Evolutionary conservation across 495 filamentous ascomycete species (phyloP).

Genomic region (Neurospora sp.): DNA sequence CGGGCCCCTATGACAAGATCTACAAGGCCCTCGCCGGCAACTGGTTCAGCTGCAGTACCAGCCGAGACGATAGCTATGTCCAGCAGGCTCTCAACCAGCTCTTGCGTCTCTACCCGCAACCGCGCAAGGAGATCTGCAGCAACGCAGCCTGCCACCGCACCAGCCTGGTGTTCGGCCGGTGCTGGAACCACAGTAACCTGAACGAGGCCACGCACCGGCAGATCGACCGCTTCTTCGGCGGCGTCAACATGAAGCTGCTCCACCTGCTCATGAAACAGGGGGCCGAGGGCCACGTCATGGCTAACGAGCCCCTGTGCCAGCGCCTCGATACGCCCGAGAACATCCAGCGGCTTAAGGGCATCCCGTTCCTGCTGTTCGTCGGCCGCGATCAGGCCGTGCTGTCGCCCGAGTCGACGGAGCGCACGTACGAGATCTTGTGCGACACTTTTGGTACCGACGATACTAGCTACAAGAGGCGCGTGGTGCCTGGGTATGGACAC

Average conservation of each 20-base stretch:
- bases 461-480: constrained; percentile 38
- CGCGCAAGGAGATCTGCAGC: constrained; percentile 48
- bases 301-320: constrained; percentile 35
- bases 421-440: constrained; percentile 46
- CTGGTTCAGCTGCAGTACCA: constrained; percentile 46
- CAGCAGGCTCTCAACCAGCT: constrained; percentile 46
- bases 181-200: constrained; percentile 54
- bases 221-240: constrained; percentile 50
- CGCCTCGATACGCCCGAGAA: constrained; percentile 39
- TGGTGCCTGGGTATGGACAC: constrained; percentile 56
- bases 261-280: constrained; percentile 50
- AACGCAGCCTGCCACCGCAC: constrained; percentile 51
- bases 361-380: constrained; percentile 49
- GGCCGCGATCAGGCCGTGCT: constrained; percentile 53
- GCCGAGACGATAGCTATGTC: constrained; percentile 35
- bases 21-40: constrained; percentile 36
- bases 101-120: constrained; percentile 50
- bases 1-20: constrained; percentile 34
- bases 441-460: constrained; percentile 36
- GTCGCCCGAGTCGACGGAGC: constrained; percentile 46
- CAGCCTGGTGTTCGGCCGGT: constrained; percentile 52
- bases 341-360: constrained; percentile 38
- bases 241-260: constrained; percentile 51
- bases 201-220: constrained; percentile 55
- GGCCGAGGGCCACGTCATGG: constrained; percentile 38